Evolutionary conservation across 257 asterid species (phyloP).

Genomic region (Nicotiana otophora): DNA sequence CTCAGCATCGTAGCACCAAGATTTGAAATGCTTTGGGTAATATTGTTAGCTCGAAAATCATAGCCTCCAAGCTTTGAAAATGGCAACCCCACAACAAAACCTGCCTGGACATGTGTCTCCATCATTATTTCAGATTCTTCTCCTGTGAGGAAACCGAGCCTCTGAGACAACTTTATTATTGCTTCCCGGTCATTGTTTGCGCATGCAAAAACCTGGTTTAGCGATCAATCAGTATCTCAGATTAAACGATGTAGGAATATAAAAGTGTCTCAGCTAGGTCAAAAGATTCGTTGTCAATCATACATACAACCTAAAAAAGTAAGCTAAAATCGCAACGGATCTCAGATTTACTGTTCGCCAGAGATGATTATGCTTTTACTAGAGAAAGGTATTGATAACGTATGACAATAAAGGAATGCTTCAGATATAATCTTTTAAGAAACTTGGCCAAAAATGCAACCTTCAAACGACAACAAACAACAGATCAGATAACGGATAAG

Average conservation of each 20-base stretch:
- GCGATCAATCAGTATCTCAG: conserved; percentile 5
- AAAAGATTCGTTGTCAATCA: neutral
- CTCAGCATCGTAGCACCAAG: conserved; percentile 90
- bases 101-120: conserved; percentile 94
- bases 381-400: neutral
- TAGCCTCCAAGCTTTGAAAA: conserved; percentile 74
- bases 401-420: neutral
- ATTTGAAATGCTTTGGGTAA: conserved; percentile 68
- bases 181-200: conserved; percentile 67
- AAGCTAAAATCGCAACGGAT: neutral
- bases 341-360: neutral
- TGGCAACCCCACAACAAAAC: conserved; percentile 87
- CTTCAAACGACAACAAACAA: neutral
- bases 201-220: conserved; percentile 76
- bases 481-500: neutral
- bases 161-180: conserved; percentile 79
- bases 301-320: neutral
- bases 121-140: conserved; percentile 79
- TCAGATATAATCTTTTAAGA: neutral
- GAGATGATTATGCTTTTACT: neutral
- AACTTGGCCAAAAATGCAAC: neutral
- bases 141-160: conserved; percentile 92
- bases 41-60: conserved; percentile 74
- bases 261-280: neutral
- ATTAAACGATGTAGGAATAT: neutral